Evolutionary conservation across 768 basidiomycete genomes (phyloP).

Genomic region (Hydnomerulius pinastri): DNA sequence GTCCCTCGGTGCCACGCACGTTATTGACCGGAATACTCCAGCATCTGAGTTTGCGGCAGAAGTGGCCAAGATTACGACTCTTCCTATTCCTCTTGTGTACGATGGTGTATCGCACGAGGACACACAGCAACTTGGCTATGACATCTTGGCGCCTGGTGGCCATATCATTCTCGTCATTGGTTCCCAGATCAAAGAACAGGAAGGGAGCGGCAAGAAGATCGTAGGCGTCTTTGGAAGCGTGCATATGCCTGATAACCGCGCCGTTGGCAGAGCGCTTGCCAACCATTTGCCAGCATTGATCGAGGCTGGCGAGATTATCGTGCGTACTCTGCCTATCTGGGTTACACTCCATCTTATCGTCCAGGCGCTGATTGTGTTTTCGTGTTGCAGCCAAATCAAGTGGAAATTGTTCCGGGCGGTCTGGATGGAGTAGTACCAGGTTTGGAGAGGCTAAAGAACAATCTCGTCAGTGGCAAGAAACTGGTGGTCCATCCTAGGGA

Average conservation of each 20-base stretch:
- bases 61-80: constrained; percentile 13
- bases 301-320: background rate
- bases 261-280: constrained; percentile 2
- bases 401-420: constrained; percentile 38
- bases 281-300: background rate
- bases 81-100: constrained; percentile 13
- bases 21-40: constrained; percentile 34
- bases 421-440: constrained; percentile 36
- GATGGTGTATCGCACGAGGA: constrained; percentile 32
- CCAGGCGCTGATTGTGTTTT: background rate
- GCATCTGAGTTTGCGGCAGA: constrained; percentile 7
- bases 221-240: constrained; percentile 13
- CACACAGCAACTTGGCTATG: constrained; percentile 36
- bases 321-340: no score
- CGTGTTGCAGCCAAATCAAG: constrained; percentile 14
- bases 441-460: constrained; percentile 34
- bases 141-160: constrained; percentile 34
- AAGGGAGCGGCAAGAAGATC: constrained; percentile 19
- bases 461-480: constrained; percentile 43
- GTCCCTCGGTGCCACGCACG: constrained; percentile 39
- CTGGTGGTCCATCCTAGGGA: constrained; percentile 38
- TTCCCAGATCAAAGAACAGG: constrained; percentile 9
- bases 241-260: background rate
- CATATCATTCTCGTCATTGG: constrained; percentile 17
- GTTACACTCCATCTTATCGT: background rate